These are phyloP conservation scores for Kernera saxatilis DNA, from an alignment of 345 rosid genomes.

Conservation along the genomic window DNA sequence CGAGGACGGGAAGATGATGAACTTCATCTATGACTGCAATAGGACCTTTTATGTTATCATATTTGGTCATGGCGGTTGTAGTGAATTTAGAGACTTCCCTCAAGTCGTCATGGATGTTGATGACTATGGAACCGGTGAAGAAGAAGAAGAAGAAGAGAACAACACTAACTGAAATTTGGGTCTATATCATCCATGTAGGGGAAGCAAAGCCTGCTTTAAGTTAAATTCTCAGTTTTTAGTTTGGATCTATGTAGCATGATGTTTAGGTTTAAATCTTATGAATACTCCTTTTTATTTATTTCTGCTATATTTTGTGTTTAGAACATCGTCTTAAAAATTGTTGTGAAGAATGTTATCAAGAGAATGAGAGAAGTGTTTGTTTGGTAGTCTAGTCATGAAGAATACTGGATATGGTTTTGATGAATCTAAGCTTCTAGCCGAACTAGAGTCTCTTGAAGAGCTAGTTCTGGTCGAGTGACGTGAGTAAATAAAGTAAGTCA, in stretches of 20 bases:
- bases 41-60: slow-evolving; percentile 2
- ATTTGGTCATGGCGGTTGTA: not conserved
- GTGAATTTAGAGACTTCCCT: slow-evolving; percentile 4
- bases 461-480: too few relatives aligned
- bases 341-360: not conserved
- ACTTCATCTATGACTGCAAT: slow-evolving; percentile 7
- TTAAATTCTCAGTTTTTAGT: not conserved
- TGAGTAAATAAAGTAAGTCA: not conserved
- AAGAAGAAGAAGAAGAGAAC: not conserved
- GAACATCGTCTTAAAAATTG: not conserved
- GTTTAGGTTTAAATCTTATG: not conserved
- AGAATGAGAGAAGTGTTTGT: not conserved
- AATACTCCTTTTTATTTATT: not conserved
- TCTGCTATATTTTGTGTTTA: not conserved
- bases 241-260: not conserved
- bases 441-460: too few relatives aligned
- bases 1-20: slow-evolving; percentile 22
- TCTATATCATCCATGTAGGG: not conserved
- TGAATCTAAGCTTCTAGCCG: too few relatives aligned
- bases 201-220: not conserved
- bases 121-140: slow-evolving; percentile 12
- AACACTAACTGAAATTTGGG: not conserved
- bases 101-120: not conserved
- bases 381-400: not conserved
- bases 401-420: not conserved